These are phyloP conservation scores for Colletotrichum limetticola DNA, from an alignment of 2,329 filamentous ascomycete species.

Conservation along the genomic window DNA sequence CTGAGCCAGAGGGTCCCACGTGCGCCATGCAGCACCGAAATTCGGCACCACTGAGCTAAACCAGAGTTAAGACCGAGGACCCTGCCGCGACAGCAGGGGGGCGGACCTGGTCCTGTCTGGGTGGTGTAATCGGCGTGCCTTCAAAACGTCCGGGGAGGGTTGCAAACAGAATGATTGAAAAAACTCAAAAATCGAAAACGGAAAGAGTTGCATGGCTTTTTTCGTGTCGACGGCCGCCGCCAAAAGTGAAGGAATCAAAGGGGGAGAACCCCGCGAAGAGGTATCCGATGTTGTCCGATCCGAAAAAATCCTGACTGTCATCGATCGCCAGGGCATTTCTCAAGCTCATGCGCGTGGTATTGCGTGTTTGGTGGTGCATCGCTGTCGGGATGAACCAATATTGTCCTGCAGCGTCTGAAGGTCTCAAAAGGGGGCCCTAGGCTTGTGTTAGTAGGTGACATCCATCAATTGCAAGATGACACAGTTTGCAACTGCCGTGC, in stretches of 20 bases:
- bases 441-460: constrained; percentile 21
- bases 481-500: background rate
- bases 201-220: constrained; percentile 21
- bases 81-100: constrained; percentile 25
- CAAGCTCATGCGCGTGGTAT: background rate
- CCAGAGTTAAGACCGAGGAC: constrained; percentile 10
- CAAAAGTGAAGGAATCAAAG: constrained; percentile 14
- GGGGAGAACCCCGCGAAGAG: background rate
- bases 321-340: constrained; percentile 25
- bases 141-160: constrained; percentile 29
- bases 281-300: constrained; percentile 14
- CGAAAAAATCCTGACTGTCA: constrained; percentile 2
- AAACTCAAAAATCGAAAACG: constrained; percentile 31
- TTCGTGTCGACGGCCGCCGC: constrained; percentile 11
- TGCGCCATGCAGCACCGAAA: constrained; percentile 33
- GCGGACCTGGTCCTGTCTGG: background rate
- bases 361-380: constrained; percentile 3
- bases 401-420: background rate
- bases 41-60: constrained; percentile 29
- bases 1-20: constrained; percentile 31
- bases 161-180: constrained; percentile 22
- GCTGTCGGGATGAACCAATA: constrained; percentile 6
- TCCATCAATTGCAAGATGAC: background rate
- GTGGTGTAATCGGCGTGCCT: constrained; percentile 6
- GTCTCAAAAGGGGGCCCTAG: background rate